phyloP scores from a whole-genome alignment of 768 basidiomycete genomes.

The Pulveroboletus sp. region DNA sequence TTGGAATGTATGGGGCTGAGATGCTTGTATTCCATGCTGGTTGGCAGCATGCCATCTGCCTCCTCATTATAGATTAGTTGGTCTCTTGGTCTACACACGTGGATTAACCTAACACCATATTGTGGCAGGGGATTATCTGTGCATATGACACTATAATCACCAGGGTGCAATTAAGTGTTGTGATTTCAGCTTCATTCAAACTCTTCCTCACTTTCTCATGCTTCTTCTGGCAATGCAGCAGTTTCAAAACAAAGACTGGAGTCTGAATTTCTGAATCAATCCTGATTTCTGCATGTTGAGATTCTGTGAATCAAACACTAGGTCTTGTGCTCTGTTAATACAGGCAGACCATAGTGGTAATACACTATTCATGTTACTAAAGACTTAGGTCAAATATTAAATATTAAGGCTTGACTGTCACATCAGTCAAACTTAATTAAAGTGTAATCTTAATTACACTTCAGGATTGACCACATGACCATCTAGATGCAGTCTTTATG shows the following conservation, averaged over 20 bases:
- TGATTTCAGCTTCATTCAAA: too few relatives aligned
- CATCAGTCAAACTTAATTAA: too few relatives aligned
- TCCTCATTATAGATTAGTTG: not conserved
- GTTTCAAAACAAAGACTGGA: slow-evolving; percentile 6
- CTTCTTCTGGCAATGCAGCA: slow-evolving; percentile 11
- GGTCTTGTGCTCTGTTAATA: too few relatives aligned
- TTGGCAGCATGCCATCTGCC: slow-evolving; percentile 1
- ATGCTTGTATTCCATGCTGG: slow-evolving; percentile 7
- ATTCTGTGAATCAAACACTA: too few relatives aligned
- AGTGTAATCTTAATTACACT: too few relatives aligned
- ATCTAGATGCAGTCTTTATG: too few relatives aligned
- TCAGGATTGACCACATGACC: too few relatives aligned
- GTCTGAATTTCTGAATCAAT: not conserved
- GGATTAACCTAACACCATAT: not conserved
- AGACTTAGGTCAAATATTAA: too few relatives aligned
- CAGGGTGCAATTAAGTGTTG: not conserved
- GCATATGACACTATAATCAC: slow-evolving; percentile 1
- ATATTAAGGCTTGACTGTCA: too few relatives aligned
- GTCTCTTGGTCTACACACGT: not conserved
- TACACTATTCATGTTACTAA: too few relatives aligned
- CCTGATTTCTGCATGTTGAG: too few relatives aligned
- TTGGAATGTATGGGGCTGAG: not conserved
- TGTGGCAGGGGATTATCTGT: not conserved
- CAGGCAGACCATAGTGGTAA: too few relatives aligned
- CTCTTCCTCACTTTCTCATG: not conserved